Percentiles rank a stretch among this genome's conserved stretches.
Evolutionary conservation across 2,329 filamentous ascomycete species (phyloP).

Genomic region (Tolypocladium endophyticum): DNA sequence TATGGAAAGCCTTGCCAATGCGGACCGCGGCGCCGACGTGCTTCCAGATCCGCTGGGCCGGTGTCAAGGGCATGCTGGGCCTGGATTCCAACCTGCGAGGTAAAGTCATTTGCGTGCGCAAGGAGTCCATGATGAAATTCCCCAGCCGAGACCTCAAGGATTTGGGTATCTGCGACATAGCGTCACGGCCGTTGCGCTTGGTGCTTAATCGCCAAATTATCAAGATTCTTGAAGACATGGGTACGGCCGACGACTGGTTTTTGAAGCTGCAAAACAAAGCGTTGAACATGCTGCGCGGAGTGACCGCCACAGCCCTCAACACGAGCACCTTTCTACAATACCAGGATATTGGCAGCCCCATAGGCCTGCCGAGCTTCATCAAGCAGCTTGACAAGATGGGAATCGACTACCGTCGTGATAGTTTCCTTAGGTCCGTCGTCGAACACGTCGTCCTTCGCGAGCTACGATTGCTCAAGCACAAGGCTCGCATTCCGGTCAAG

Average conservation of each 20-base stretch:
- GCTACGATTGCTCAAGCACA: slow-evolving; percentile 67
- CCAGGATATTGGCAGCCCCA: slow-evolving; percentile 48
- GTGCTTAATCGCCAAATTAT: slow-evolving; percentile 72
- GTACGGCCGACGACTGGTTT: slow-evolving; percentile 48
- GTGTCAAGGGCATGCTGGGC: slow-evolving; percentile 70
- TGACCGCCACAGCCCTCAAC: slow-evolving; percentile 47
- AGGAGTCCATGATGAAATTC: slow-evolving; percentile 73
- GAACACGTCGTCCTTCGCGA: slow-evolving; percentile 62
- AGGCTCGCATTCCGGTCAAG: slow-evolving; percentile 60
- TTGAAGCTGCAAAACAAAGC: slow-evolving; percentile 52
- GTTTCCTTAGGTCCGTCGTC: slow-evolving; percentile 59
- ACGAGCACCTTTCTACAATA: slow-evolving; percentile 56
- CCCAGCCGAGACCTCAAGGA: slow-evolving; percentile 39
- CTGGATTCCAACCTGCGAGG: slow-evolving; percentile 52
- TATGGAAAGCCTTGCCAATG: slow-evolving; percentile 45
- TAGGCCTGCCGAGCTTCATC: slow-evolving; percentile 53
- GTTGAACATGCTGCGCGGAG: slow-evolving; percentile 45
- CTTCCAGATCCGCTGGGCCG: slow-evolving; percentile 65
- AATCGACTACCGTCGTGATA: slow-evolving; percentile 56
- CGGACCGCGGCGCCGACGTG: slow-evolving; percentile 45
- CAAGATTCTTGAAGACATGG: slow-evolving; percentile 77
- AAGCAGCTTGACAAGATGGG: slow-evolving; percentile 44
- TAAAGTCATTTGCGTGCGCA: slow-evolving; percentile 48
- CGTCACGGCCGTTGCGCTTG: slow-evolving; percentile 55
- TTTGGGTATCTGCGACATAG: slow-evolving; percentile 63